Base-by-base conservation (phyloP, 73 alveolate genomes). In the Uronychia binucleata region DNA sequence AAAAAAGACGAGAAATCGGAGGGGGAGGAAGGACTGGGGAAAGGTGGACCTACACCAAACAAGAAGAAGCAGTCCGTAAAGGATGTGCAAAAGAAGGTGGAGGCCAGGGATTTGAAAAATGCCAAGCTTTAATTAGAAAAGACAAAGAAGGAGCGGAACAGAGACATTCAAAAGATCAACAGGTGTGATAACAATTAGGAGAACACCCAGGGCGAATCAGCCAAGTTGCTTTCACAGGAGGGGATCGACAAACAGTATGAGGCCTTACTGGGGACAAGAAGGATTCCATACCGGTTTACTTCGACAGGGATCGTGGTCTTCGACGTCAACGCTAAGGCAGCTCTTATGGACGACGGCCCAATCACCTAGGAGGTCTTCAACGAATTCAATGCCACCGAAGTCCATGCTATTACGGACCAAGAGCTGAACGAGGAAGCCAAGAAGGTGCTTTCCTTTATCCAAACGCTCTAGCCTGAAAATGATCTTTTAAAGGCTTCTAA, bases 241-340 rank as follows among this genome's bases (percentile, higher is more conserved):
- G 32, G 34, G 29, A 75, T 30, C 8, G 81, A 13, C 1, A 75
- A 81, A 81, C 34, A 28, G 33, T 28, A 33, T 58, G 77, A 33
- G 88, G 88, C 25, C 57, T 79, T 58, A 75, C 34, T 79, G 67
- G 19, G 67, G 5, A 5, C 67, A 11, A 19, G 19, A 11, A 11
- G 19, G 5, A 46, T 46, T 19, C 67, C 67, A 46, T 46, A 46
- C 19, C 67, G 67, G 5, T 46, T 33, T 58, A 79, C 86, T 27
- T 34, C 83, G 30, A 59, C 33, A 34, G 94, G 94, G 0, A 14
- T 88, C 33, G 34, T 60, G 28, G 88, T 88, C 0, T 88, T 78
- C 77, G 91, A 88, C 59, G 67, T 77, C 0, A 58, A 88, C 19
- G 85, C 91, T 0, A 57, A 77, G 11, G 59, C 59, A 28, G 83